A percentile compares a stretch with the other conserved stretches of the same genome.
phyloP scores from a whole-genome alignment of 805 yeast species.

The Candida patagonica region DNA sequence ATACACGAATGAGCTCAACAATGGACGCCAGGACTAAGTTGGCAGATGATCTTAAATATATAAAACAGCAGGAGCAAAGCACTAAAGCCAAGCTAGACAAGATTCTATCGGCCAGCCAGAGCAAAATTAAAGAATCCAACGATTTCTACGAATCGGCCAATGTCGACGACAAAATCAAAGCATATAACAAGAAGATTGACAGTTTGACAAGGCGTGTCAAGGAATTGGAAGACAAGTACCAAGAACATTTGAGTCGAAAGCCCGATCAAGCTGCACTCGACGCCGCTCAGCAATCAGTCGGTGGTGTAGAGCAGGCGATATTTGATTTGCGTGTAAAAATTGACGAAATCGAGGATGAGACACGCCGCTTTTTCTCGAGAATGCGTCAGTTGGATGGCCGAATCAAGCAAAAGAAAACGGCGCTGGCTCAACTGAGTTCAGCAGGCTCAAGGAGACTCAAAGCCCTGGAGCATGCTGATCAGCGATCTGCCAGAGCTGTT shows the following conservation, averaged over 20 bases:
- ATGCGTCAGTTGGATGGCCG: too few species aligned
- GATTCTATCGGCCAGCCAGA: not conserved
- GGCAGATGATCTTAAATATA: not conserved
- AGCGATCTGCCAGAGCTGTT: slow-evolving; percentile 34
- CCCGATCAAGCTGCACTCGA: not conserved
- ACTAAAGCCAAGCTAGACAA: not conserved
- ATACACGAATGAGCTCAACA: too few species aligned
- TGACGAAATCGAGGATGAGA: not conserved
- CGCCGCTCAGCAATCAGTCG: not conserved
- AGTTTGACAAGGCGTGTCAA: not conserved
- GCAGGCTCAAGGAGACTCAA: slow-evolving; percentile 12
- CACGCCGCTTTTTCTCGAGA: too few species aligned
- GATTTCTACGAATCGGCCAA: not conserved
- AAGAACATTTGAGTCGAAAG: not conserved
- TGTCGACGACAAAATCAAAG: not conserved
- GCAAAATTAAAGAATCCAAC: not conserved
- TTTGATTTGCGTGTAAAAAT: not conserved
- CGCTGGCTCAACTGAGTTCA: not conserved
- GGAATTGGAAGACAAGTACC: not conserved
- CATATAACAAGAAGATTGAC: not conserved
- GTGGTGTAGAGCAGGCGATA: not conserved
- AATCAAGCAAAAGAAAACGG: not conserved
- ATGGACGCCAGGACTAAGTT: not conserved
- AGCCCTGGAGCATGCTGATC: slow-evolving; percentile 8
- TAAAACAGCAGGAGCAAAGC: not conserved